Evolutionary conservation across 2,329 filamentous ascomycete species (phyloP).

Genomic region (Chaetomiaceae sp.): DNA sequence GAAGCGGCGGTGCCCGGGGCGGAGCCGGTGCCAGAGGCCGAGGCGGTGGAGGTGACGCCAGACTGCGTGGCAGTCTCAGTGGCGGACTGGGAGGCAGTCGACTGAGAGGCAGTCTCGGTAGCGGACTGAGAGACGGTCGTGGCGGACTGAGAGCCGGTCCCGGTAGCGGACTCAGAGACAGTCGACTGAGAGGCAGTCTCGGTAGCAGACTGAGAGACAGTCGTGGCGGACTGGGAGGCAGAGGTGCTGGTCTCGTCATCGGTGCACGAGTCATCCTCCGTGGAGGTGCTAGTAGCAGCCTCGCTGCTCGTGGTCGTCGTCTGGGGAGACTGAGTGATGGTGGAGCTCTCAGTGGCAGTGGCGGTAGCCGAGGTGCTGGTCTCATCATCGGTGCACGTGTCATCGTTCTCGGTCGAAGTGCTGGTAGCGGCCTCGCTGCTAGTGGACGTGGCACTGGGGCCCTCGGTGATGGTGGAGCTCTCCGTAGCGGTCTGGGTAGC

Average conservation of each 20-base stretch:
- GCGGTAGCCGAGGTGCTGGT: constrained; percentile 30
- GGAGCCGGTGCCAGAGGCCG: constrained; percentile 21
- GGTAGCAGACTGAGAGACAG: neutral
- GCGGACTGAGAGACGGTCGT: neutral
- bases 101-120: neutral
- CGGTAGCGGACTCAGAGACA: neutral
- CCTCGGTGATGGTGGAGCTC: constrained; percentile 30
- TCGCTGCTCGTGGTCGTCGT: neutral
- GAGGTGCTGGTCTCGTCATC: neutral
- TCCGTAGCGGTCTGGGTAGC: neutral
- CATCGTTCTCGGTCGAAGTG: constrained; percentile 4
- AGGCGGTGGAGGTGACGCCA: neutral
- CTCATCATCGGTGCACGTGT: constrained; percentile 12
- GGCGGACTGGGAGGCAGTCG: neutral
- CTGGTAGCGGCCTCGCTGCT: neutral
- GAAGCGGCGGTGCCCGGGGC: constrained; percentile 30
- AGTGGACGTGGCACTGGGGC: constrained; percentile 30
- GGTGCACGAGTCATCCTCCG: neutral
- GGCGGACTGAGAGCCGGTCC: neutral
- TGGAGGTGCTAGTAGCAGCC: neutral
- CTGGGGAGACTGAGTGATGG: neutral
- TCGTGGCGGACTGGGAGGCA: neutral
- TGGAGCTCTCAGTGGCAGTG: neutral
- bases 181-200: neutral
- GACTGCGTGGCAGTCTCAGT: neutral